Percentiles rank a stretch among this genome's conserved stretches.
Evolutionary conservation across 805 yeast genomes (phyloP).

Genomic region (Kuraishia floccosa): DNA sequence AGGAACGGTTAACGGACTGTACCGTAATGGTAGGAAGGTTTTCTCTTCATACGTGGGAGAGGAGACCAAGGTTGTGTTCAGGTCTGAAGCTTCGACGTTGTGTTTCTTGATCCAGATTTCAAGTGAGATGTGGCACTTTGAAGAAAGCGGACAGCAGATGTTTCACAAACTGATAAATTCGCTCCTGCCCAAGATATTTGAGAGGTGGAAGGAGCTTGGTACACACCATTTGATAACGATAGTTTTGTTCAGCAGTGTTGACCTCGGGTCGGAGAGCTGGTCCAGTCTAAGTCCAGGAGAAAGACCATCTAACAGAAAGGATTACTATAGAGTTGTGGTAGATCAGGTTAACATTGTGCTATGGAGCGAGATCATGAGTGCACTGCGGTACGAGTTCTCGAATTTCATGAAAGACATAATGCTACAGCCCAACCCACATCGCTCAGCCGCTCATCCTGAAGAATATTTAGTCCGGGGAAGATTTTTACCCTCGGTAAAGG

Average conservation of each 20-base stretch:
- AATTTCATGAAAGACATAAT: slow-evolving; percentile 68
- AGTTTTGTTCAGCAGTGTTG: slow-evolving; percentile 77
- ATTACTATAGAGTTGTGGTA: slow-evolving; percentile 87
- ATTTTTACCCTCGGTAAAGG: slow-evolving; percentile 78
- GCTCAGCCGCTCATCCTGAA: slow-evolving; percentile 19
- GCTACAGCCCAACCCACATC: slow-evolving; percentile 24
- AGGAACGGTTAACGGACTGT: slow-evolving; percentile 51
- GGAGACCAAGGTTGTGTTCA: slow-evolving; percentile 68
- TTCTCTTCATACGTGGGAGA: slow-evolving; percentile 70
- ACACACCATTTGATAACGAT: slow-evolving; percentile 90
- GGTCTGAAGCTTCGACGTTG: slow-evolving; percentile 85
- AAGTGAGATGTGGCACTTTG: slow-evolving; percentile 97
- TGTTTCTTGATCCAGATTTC: slow-evolving; percentile 82
- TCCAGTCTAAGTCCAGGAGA: slow-evolving; percentile 60
- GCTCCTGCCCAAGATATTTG: slow-evolving; percentile 82
- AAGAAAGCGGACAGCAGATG: slow-evolving; percentile 90
- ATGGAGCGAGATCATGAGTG: slow-evolving; percentile 90
- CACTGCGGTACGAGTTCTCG: slow-evolving; percentile 74
- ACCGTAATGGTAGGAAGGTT: slow-evolving; percentile 53
- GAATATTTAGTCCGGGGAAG: slow-evolving; percentile 41
- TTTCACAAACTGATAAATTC: slow-evolving; percentile 88
- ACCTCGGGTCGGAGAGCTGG: slow-evolving; percentile 36
- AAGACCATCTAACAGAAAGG: slow-evolving; percentile 51
- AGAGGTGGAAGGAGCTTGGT: slow-evolving; percentile 75
- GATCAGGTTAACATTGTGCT: slow-evolving; percentile 83